Base-by-base conservation (phyloP, 169 alveolate genomes). In the Cryptosporidium parvum region DNA sequence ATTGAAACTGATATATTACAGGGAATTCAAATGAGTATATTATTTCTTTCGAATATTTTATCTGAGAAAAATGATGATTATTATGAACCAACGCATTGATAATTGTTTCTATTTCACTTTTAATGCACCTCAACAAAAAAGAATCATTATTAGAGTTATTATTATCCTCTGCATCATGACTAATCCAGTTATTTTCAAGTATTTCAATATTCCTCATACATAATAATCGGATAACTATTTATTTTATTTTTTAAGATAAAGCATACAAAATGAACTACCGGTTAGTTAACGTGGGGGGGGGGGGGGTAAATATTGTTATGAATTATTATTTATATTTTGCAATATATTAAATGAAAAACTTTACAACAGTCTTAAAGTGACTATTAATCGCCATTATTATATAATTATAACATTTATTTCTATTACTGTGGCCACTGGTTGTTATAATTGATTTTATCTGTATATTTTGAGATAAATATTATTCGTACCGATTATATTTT, bases 161-260 rank as follows among this genome's bases (percentile, higher is more conserved):
- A 37, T 62, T 5, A 31, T 37, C 7, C 29, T 23, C 51, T 26
- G 6, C 29, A 21, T 33, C 35, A 16, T 61, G 18, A 62, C 52
- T 51, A 61, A 59, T 18, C 89, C 89, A 62, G 16, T 14, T 26
- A 26, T 42, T 62, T 23, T 80, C 48, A 23, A 16, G 44, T 44
- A 42, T n/a, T 44, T 80, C 73, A 42, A 37, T 62, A 42, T 80
- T 37, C 89, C 45, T 65, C 89, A 80, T 80, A 80, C 89, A 80
- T 61, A 80, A 80, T 80, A 80, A 26, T 62, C 1, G 37, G 35
- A 31, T n/a, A 10, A n/a, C 67, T 56, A 53, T 6, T 53, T 53
- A 53, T 53, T 16, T 23, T 56, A 21, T 56, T 56, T 56, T 56
- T 56, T 6, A 56, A 56, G 14, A 21, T n/a, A 23, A 56, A 56